phyloP scores from a whole-genome alignment of 148 eudicot species.

The Rhododendron griersonianum region DNA sequence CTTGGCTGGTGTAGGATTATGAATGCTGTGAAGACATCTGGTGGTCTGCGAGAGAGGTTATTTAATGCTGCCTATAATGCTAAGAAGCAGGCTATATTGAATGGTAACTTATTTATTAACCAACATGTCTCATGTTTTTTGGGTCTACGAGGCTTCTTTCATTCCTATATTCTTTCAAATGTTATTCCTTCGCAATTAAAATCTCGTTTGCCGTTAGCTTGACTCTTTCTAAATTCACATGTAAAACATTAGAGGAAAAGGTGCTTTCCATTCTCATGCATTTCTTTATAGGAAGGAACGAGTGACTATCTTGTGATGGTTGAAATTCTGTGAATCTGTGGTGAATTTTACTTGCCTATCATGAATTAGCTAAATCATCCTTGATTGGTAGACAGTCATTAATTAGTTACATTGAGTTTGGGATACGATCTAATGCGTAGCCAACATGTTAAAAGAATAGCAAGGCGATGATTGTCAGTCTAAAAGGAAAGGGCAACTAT shows the following conservation, averaged over 20 bases:
- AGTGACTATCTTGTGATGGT: background rate
- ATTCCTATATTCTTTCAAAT: background rate
- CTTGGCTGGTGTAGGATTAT: slow-evolving; percentile 38
- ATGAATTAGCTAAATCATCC: background rate
- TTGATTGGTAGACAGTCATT: background rate
- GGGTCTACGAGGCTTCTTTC: background rate
- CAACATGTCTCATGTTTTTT: background rate
- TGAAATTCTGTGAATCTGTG: background rate
- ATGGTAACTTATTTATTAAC: slow-evolving; percentile 36
- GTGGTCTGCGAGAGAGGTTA: slow-evolving; percentile 60
- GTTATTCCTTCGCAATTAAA: background rate
- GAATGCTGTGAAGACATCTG: slow-evolving; percentile 80
- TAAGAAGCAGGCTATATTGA: slow-evolving; percentile 73
- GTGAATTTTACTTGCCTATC: background rate
- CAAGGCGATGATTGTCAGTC: background rate
- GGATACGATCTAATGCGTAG: background rate
- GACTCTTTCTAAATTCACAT: background rate
- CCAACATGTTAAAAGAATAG: background rate
- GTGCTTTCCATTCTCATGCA: background rate
- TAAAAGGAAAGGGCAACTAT: background rate
- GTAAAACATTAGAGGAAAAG: background rate
- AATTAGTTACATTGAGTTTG: background rate
- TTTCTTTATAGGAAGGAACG: background rate
- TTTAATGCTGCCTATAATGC: slow-evolving; percentile 76
- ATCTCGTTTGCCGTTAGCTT: background rate